Evolutionary conservation across 2,329 filamentous ascomycete genomes (phyloP).

Genomic region (Exophiala sp.): DNA sequence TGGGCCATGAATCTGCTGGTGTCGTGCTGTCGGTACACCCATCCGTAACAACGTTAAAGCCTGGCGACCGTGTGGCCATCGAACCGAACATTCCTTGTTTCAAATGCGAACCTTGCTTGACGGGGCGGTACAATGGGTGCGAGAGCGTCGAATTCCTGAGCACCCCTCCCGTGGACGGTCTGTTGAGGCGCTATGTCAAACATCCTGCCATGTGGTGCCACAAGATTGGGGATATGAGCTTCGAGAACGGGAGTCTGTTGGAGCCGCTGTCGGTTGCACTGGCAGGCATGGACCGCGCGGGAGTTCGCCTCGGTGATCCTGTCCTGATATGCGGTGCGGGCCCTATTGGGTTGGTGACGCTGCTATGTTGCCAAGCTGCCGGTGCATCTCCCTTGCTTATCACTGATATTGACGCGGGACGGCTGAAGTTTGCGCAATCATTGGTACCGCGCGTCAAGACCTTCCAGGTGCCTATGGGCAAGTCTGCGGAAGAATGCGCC

Average conservation of each 20-base stretch:
- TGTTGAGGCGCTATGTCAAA: slow-evolving; percentile 88
- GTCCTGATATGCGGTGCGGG: slow-evolving; percentile 88
- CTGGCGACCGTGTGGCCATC: slow-evolving; percentile 85
- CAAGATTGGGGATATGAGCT: slow-evolving; percentile 89
- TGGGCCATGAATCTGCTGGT: slow-evolving; percentile 87
- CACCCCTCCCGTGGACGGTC: slow-evolving; percentile 80
- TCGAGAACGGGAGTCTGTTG: slow-evolving; percentile 81
- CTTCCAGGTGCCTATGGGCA: slow-evolving; percentile 47
- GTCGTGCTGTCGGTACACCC: slow-evolving; percentile 68
- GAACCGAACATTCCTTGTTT: slow-evolving; percentile 93
- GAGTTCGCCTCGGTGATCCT: slow-evolving; percentile 75
- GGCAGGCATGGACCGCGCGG: slow-evolving; percentile 77
- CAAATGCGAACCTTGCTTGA: slow-evolving; percentile 82
- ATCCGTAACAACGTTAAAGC: slow-evolving; percentile 68
- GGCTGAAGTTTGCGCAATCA: slow-evolving; percentile 76
- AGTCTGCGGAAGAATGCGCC: slow-evolving; percentile 61
- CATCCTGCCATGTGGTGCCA: slow-evolving; percentile 94
- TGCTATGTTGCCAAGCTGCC: slow-evolving; percentile 76
- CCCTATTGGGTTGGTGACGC: slow-evolving; percentile 83
- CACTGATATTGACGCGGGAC: slow-evolving; percentile 85
- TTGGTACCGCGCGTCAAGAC: slow-evolving; percentile 74
- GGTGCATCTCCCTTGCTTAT: slow-evolving; percentile 88
- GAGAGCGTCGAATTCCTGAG: slow-evolving; percentile 79
- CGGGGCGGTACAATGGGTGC: slow-evolving; percentile 92
- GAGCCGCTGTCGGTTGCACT: slow-evolving; percentile 87